These are phyloP conservation scores for Neofusicoccum sp. DNA, from an alignment of 2,329 filamentous ascomycete species.

Conservation along the genomic window DNA sequence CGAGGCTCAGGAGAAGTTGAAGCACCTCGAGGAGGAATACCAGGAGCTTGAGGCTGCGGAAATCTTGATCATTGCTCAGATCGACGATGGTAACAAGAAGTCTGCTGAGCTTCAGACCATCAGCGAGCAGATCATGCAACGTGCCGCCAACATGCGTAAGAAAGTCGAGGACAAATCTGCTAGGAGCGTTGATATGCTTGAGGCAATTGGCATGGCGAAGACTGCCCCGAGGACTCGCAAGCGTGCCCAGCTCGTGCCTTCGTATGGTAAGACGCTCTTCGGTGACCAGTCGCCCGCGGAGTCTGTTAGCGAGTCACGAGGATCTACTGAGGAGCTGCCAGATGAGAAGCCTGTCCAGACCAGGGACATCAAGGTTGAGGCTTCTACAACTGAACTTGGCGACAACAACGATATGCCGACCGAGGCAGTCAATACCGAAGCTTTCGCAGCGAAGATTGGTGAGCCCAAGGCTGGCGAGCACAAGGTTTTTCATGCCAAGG, in stretches of 20 bases:
- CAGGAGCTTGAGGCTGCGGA: not conserved
- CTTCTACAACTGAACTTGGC: not conserved
- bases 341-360: not conserved
- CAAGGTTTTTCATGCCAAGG: not conserved
- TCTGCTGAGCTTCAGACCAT: not conserved
- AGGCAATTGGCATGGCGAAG: not conserved
- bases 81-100: not conserved
- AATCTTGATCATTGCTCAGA: not conserved
- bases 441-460: not conserved
- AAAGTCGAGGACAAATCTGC: not conserved
- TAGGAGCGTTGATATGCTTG: not conserved
- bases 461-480: not conserved
- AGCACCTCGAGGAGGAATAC: not conserved
- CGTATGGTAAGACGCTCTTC: not conserved
- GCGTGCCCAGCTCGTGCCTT: not conserved
- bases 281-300: not conserved
- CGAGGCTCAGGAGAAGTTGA: not conserved
- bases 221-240: not conserved
- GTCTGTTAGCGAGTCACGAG: not conserved
- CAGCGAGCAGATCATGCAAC: slow-evolving; percentile 7
- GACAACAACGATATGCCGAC: not conserved
- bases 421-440: not conserved
- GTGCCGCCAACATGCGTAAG: not conserved
- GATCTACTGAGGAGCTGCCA: not conserved
- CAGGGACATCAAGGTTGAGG: not conserved